These are phyloP conservation scores for Plantago lanceolata DNA, from an alignment of 305 asterid genomes.

Conservation along the genomic window DNA sequence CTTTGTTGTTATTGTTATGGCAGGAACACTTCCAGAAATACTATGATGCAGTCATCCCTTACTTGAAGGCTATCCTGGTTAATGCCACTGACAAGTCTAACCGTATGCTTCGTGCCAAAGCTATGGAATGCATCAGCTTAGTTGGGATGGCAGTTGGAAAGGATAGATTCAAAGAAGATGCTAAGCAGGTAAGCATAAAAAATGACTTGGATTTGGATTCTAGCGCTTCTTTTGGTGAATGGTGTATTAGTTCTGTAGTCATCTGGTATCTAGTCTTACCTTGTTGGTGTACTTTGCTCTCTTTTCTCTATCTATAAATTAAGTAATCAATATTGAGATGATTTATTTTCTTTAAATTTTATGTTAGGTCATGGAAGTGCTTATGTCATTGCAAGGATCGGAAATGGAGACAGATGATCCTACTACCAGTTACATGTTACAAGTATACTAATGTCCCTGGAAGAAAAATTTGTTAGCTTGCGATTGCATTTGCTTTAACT, in stretches of 20 bases:
- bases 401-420: conserved; percentile 98
- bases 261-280: too few species aligned
- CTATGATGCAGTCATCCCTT: conserved; percentile 87
- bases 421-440: conserved; percentile 94
- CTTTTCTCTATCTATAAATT: too few species aligned
- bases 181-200: conserved; percentile 60
- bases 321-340: too few species aligned
- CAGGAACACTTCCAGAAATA: conserved; percentile 89
- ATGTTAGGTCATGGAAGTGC: conserved; percentile 89
- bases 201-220: too few species aligned
- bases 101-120: conserved; percentile 99
- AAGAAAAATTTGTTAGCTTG: conserved; percentile 10
- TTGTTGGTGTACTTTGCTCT: too few species aligned
- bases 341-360: not conserved
- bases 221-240: too few species aligned
- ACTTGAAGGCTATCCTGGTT: conserved; percentile 74
- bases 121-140: conserved; percentile 97
- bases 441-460: conserved; percentile 40
- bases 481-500: conserved; percentile 10
- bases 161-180: conserved; percentile 78
- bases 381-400: conserved; percentile 90
- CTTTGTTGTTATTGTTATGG: conserved; percentile 10
- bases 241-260: too few species aligned
- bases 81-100: conserved; percentile 89
- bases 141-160: conserved; percentile 98